These are phyloP conservation scores for Imleria badia DNA, from an alignment of 768 basidiomycete genomes.

Conservation along the genomic window DNA sequence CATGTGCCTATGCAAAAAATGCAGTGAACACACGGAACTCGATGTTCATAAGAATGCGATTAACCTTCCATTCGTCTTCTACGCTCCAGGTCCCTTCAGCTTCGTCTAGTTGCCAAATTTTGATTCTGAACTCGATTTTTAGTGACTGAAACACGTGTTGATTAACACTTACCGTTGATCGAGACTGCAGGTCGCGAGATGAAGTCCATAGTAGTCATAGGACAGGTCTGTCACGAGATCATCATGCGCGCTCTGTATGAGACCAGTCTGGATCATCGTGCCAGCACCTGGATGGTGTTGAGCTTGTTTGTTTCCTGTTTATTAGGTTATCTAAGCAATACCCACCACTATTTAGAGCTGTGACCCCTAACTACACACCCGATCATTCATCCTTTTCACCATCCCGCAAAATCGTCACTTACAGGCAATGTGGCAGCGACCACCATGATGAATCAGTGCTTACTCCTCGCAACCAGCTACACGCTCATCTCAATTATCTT, in stretches of 20 bases:
- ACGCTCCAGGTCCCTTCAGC: constrained; percentile 68
- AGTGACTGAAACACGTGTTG: constrained; percentile 6
- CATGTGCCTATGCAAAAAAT: constrained; percentile 75
- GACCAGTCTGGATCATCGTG: constrained; percentile 73
- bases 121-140: constrained; percentile 50
- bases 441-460: too few relatives aligned
- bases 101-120: constrained; percentile 82
- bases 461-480: too few relatives aligned
- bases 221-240: constrained; percentile 84
- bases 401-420: too few relatives aligned
- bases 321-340: too few relatives aligned
- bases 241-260: constrained; percentile 74
- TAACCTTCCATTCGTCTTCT: constrained; percentile 93
- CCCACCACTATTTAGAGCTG: too few relatives aligned
- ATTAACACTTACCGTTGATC: constrained; percentile 64
- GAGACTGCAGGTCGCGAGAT: constrained; percentile 76
- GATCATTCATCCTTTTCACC: too few relatives aligned
- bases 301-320: too few relatives aligned
- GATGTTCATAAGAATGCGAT: background rate
- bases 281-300: background rate
- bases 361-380: too few relatives aligned
- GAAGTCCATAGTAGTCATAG: constrained; percentile 88
- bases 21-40: background rate
- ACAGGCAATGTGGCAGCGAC: too few relatives aligned
- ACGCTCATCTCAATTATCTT: too few relatives aligned